A percentile compares a stretch with the other conserved stretches of the same genome.
These are phyloP conservation scores for Candida ficus DNA, from an alignment of 805 yeast genomes.

Conservation along the genomic window DNA sequence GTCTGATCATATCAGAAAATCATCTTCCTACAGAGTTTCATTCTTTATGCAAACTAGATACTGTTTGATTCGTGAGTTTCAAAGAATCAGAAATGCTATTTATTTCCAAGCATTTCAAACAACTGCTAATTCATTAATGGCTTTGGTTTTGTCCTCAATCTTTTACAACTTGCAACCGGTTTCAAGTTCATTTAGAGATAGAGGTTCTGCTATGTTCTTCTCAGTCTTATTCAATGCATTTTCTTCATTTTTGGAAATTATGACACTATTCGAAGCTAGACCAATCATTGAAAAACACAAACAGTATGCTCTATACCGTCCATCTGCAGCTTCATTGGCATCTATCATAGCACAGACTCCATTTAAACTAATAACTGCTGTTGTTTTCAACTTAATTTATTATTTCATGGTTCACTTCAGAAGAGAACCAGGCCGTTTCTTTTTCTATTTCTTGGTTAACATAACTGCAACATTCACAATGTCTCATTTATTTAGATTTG, in stretches of 20 bases:
- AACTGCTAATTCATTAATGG: slow-evolving; percentile 44
- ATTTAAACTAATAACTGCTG: slow-evolving; percentile 42
- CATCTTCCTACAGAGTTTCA: slow-evolving; percentile 44
- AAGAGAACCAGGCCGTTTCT: slow-evolving; percentile 47
- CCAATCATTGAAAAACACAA: slow-evolving; percentile 67
- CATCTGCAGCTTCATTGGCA: slow-evolving; percentile 69
- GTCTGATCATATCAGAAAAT: slow-evolving; percentile 36
- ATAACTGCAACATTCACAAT: slow-evolving; percentile 39
- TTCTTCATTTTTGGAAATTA: slow-evolving; percentile 49
- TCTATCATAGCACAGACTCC: slow-evolving; percentile 59
- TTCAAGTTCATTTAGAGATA: slow-evolving; percentile 43
- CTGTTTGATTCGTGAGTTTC: slow-evolving; percentile 37
- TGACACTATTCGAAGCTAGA: slow-evolving; percentile 47
- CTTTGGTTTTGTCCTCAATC: slow-evolving; percentile 48
- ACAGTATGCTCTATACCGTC: slow-evolving; percentile 64
- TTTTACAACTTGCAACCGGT: slow-evolving; percentile 41
- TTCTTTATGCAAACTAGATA: slow-evolving; percentile 45
- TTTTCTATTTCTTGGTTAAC: slow-evolving; percentile 41
- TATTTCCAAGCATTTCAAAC: slow-evolving; percentile 38
- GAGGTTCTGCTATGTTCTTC: slow-evolving; percentile 61
- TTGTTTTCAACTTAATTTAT: slow-evolving; percentile 41
- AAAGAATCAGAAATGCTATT: slow-evolving; percentile 43
- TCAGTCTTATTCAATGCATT: slow-evolving; percentile 58
- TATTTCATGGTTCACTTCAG: slow-evolving; percentile 55
- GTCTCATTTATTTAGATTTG: slow-evolving; percentile 48